These are phyloP conservation scores for Euclidium syriacum DNA, from an alignment of 345 rosid genomes.

Conservation along the genomic window DNA sequence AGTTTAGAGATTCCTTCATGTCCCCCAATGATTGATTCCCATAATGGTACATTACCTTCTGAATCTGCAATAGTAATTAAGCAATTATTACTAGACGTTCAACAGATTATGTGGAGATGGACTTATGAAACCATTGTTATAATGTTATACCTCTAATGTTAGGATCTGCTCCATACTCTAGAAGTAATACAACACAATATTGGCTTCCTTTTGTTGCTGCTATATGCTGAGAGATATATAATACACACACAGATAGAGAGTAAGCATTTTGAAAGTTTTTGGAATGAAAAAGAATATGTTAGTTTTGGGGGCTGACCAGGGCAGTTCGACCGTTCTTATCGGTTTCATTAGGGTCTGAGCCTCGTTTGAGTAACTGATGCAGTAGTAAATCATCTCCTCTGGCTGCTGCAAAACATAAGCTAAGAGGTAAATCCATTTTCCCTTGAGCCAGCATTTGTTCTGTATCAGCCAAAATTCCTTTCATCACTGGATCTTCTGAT, in stretches of 20 bases:
- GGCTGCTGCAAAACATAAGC: conserved; percentile 68
- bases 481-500: conserved; percentile 48
- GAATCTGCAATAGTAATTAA: conserved; percentile 39
- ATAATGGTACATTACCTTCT: conserved; percentile 73
- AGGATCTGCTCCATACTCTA: conserved; percentile 72
- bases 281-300: background rate
- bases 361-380: conserved; percentile 63
- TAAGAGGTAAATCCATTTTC: conserved; percentile 76
- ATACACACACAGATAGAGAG: background rate
- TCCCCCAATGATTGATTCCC: conserved; percentile 72
- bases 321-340: conserved; percentile 65
- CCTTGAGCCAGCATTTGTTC: conserved; percentile 77
- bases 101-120: background rate
- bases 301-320: conserved; percentile 34
- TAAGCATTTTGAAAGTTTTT: background rate
- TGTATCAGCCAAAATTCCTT: conserved; percentile 39
- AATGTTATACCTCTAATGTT: conserved; percentile 47
- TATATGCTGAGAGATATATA: conserved; percentile 66
- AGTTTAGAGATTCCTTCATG: conserved; percentile 49
- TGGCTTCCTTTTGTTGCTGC: conserved; percentile 71
- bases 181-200: conserved; percentile 58
- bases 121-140: background rate
- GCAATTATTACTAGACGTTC: background rate
- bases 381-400: conserved; percentile 79
- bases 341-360: conserved; percentile 60